phyloP scores from a whole-genome alignment of 2,329 filamentous ascomycete species.

The Tolypocladium cylindrosporum region DNA sequence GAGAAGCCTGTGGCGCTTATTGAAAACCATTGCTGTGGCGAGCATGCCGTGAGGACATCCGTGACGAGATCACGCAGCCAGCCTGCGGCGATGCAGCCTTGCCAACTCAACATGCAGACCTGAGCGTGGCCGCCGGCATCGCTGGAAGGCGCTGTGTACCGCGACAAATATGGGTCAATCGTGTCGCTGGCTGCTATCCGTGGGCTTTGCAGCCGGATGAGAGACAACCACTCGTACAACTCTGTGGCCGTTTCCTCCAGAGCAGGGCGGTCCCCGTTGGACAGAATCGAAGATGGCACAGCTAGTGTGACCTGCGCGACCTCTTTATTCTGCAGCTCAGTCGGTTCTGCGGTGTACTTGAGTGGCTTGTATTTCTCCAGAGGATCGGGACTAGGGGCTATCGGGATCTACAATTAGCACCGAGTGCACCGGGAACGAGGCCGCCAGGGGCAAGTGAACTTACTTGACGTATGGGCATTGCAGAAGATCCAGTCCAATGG shows the following conservation, averaged over 20 bases:
- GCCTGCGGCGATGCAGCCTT: conserved; percentile 43
- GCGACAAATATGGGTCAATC: conserved; percentile 59
- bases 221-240: conserved; percentile 64
- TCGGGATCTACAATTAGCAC: not conserved
- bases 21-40: conserved; percentile 43
- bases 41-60: conserved; percentile 30
- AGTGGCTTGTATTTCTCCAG: conserved; percentile 33
- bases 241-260: conserved; percentile 55
- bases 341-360: conserved; percentile 24
- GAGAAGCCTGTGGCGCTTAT: conserved; percentile 42
- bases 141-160: conserved; percentile 48
- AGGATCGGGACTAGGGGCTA: conserved; percentile 40
- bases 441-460: conserved; percentile 2
- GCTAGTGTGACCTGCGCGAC: conserved; percentile 14
- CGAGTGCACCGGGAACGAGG: too few relatives aligned
- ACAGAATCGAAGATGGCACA: conserved; percentile 15
- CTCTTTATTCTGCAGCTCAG: conserved; percentile 7
- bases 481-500: conserved; percentile 71
- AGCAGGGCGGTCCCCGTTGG: conserved; percentile 30
- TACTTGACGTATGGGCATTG: conserved; percentile 36
- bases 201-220: conserved; percentile 58
- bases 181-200: conserved; percentile 45
- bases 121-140: conserved; percentile 15
- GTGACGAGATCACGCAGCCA: conserved; percentile 42
- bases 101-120: conserved; percentile 46